Percentiles rank a stretch among this genome's conserved stretches.
Evolutionary conservation across 1,284 basidiomycete species (phyloP).

Genomic region (Leucoagaricus sp.): DNA sequence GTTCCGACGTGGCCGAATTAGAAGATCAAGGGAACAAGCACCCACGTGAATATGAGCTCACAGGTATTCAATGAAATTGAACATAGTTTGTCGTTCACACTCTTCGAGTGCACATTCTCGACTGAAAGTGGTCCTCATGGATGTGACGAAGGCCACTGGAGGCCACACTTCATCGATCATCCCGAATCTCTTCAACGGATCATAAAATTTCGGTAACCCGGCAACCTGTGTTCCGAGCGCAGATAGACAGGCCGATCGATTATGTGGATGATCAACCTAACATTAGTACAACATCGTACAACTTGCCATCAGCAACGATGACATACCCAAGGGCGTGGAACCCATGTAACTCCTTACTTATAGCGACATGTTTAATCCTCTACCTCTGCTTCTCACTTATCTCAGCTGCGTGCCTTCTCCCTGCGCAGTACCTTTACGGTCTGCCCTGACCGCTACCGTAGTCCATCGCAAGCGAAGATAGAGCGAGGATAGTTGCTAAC

Average conservation of each 20-base stretch:
- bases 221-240: neutral
- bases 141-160: too few relatives aligned
- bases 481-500: neutral
- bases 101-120: too few relatives aligned
- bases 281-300: neutral
- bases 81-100: too few relatives aligned
- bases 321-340: neutral
- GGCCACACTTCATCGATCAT: too few relatives aligned
- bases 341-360: neutral
- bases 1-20: conserved; percentile 6
- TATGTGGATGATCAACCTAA: neutral
- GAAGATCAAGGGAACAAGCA: neutral
- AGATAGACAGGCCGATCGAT: neutral
- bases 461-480: too few relatives aligned
- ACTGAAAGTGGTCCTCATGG: too few relatives aligned
- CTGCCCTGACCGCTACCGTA: too few relatives aligned
- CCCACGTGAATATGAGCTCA: too few relatives aligned
- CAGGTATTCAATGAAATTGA: too few relatives aligned
- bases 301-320: neutral
- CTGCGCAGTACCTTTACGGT: neutral
- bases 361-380: neutral
- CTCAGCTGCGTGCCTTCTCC: neutral
- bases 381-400: neutral
- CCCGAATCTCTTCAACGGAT: neutral
- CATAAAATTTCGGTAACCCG: neutral